Evolutionary conservation across 768 basidiomycete species (phyloP).

Genomic region (Suillus variegatus): DNA sequence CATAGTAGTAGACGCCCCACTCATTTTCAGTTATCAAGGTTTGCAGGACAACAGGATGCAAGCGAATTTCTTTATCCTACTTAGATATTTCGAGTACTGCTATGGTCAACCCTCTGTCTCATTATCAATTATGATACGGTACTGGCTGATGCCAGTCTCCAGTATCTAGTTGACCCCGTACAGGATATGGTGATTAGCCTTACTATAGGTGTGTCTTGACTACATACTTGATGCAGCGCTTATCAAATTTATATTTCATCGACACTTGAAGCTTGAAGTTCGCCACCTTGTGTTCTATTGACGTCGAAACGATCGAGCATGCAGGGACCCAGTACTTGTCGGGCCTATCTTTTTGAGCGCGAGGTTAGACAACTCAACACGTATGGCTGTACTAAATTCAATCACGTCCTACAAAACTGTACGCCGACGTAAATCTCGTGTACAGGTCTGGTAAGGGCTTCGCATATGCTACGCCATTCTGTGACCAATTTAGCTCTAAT

Average conservation of each 20-base stretch:
- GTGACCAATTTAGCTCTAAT: background rate
- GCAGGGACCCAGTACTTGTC: background rate
- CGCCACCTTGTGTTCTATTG: background rate
- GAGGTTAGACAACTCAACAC: background rate
- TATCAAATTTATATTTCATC: background rate
- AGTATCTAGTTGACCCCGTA: background rate
- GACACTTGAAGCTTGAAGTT: background rate
- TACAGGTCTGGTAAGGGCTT: background rate
- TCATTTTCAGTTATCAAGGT: background rate
- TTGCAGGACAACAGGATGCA: background rate
- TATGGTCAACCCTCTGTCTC: background rate
- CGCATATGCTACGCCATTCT: background rate
- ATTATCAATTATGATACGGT: background rate
- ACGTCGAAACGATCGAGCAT: background rate
- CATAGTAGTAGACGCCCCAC: no score
- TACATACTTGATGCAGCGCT: background rate
- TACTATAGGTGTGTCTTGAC: background rate
- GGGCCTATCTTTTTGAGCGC: background rate
- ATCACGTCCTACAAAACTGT: background rate
- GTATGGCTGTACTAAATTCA: background rate
- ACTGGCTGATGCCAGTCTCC: background rate
- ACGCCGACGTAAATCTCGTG: background rate
- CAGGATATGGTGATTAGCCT: background rate
- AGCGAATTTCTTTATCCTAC: background rate
- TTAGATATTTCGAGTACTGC: background rate